Base-by-base conservation (phyloP, 345 rosid species). In the Atalantia buxifolia region DNA sequence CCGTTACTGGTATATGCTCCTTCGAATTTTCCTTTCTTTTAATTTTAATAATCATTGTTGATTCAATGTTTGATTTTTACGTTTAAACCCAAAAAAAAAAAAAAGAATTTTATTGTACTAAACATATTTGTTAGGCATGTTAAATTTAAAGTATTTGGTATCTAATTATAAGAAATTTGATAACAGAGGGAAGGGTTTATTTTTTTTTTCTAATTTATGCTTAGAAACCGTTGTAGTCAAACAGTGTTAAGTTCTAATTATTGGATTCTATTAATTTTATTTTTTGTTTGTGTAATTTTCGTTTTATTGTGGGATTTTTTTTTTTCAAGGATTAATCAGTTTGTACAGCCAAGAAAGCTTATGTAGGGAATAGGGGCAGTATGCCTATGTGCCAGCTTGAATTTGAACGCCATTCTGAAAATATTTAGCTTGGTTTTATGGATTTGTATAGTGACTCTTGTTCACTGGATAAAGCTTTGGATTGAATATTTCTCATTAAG, bases 1-100 rank as follows among this genome's bases (percentile, higher is more conserved):
- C 53, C 72, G 83, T 77, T 89, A 89, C 82, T 89, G 93, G 93
- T 88, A 79, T 24, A 5, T 45, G 50, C 18, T 45, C 5, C 50
- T 45, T 45, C 5, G 50, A 45, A 3, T 66, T 3, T 50, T 40
- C 25, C 0, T 27, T 18, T 12, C 2, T 55, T 2, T 2, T 5
- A 12, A 21, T 71, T 71, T 72, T 31, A 55, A 65, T 19, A 45
- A 71, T 71, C 50, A 45, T 3, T 22, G 48, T 48, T 48, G 59
- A 45, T 42, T 69, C 1, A 40, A 40, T 68, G 30, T 24, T 63
- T 69, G 33, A 5, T 60, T 59, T n/a, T 36, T 65, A 18, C 18
- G 24, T 48, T 5, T 16, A 21, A 33, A 69, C 4, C 35, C n/a
- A n/a, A 5, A 0, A 9, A 42, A 2, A 42, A 7, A 38, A 45